Percentiles rank a stretch among this genome's conserved stretches.
These are phyloP conservation scores for Talaromyces islandicus DNA, from an alignment of 2,329 filamentous ascomycete genomes.

Conservation along the genomic window DNA sequence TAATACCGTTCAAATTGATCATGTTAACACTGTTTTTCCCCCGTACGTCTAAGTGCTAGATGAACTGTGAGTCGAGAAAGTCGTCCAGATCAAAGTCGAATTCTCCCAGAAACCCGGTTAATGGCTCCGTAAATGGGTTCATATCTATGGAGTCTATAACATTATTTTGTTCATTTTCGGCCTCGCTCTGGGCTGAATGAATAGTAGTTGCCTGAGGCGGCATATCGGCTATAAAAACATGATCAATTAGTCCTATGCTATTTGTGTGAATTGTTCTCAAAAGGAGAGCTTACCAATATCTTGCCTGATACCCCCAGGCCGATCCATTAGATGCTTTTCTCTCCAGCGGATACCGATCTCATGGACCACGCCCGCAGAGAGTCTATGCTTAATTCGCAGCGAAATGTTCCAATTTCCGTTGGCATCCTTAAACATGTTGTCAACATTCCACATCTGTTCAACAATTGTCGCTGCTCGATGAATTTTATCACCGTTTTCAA, in stretches of 20 bases:
- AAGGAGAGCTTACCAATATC: neutral
- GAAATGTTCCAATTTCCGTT: constrained; percentile 1
- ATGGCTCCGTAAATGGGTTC: neutral
- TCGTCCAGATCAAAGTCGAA: neutral
- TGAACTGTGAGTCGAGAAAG: neutral
- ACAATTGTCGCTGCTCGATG: neutral
- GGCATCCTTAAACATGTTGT: neutral
- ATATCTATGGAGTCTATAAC: neutral
- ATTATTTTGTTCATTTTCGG: neutral
- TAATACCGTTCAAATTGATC: neutral
- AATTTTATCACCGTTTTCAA: neutral
- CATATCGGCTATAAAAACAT: neutral
- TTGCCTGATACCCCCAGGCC: neutral
- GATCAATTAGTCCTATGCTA: no score
- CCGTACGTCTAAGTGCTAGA: neutral
- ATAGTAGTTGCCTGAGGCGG: neutral
- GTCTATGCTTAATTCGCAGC: neutral
- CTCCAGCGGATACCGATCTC: neutral
- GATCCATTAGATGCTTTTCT: neutral
- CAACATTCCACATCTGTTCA: constrained; percentile 1
- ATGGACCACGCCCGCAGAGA: neutral
- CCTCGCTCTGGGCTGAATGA: neutral
- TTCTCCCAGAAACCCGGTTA: neutral
- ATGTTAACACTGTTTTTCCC: neutral
- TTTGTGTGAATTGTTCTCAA: neutral